Conservation (phyloP, 148 eudicot species). For the Camellia japonica region DNA sequence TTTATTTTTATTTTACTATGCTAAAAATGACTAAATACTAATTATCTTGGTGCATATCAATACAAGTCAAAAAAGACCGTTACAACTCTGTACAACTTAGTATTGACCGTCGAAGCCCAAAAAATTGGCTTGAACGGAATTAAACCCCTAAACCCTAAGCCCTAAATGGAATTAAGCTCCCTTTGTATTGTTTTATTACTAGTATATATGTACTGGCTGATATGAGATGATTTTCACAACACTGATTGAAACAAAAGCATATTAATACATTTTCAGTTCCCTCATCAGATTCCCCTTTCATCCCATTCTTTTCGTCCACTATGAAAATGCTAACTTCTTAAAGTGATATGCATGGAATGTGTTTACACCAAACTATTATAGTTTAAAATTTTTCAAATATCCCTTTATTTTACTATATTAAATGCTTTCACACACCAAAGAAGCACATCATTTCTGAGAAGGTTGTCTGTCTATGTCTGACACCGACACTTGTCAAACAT, state of each 20-base stretch:
- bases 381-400: neutral
- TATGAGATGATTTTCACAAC: too few species aligned
- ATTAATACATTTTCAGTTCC: neutral
- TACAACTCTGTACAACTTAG: too few species aligned
- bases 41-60: too few species aligned
- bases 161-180: too few species aligned
- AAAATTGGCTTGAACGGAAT: too few species aligned
- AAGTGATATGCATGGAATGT: neutral
- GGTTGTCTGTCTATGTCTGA: neutral
- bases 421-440: neutral
- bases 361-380: neutral
- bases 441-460: neutral
- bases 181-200: too few species aligned
- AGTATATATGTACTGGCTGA: too few species aligned
- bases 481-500: neutral
- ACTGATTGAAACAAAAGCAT: neutral
- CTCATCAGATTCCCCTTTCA: neutral
- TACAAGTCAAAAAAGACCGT: too few species aligned
- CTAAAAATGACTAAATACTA: too few species aligned
- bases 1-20: too few species aligned
- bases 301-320: neutral
- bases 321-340: neutral
- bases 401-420: neutral
- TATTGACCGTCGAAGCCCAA: too few species aligned
- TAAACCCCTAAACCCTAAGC: too few species aligned